Conservation (phyloP, 495 filamentous ascomycete species). For the Daldinia concentrica region DNA sequence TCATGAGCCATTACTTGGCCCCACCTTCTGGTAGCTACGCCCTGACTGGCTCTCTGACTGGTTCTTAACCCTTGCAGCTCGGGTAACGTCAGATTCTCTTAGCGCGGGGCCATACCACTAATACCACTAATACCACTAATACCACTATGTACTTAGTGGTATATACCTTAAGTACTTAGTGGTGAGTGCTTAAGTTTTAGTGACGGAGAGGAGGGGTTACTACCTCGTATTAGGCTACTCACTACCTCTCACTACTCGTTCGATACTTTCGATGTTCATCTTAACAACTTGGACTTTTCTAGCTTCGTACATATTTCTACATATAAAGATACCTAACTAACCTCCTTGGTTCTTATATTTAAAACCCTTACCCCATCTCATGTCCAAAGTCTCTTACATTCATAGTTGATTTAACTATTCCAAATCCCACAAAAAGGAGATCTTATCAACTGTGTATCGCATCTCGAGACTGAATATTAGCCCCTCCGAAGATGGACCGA, state of each 20-base stretch:
- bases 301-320: not conserved
- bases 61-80: constrained; percentile 20
- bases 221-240: constrained; percentile 5
- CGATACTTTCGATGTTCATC: constrained; percentile 1
- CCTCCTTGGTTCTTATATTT: not conserved
- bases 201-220: constrained; percentile 27
- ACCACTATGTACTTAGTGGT: too few relatives aligned
- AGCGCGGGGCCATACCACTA: constrained; percentile 11
- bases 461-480: constrained; percentile 5
- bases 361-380: not conserved
- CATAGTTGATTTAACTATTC: not conserved
- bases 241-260: not conserved
- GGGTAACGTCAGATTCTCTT: constrained; percentile 38
- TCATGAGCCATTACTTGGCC: constrained; percentile 23
- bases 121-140: too few relatives aligned
- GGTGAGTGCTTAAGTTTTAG: constrained; percentile 4
- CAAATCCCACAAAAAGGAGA: not conserved
- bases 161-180: too few relatives aligned
- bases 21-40: constrained; percentile 15
- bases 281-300: constrained; percentile 17
- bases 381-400: not conserved
- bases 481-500: constrained; percentile 41
- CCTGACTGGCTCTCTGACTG: constrained; percentile 31
- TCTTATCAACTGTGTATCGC: constrained; percentile 1
- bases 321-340: not conserved